Evolutionary conservation across 2,329 filamentous ascomycete genomes (phyloP), one percentile per base, ranked within the genome.

Genomic region (Zopfia rhizophila): DNA sequence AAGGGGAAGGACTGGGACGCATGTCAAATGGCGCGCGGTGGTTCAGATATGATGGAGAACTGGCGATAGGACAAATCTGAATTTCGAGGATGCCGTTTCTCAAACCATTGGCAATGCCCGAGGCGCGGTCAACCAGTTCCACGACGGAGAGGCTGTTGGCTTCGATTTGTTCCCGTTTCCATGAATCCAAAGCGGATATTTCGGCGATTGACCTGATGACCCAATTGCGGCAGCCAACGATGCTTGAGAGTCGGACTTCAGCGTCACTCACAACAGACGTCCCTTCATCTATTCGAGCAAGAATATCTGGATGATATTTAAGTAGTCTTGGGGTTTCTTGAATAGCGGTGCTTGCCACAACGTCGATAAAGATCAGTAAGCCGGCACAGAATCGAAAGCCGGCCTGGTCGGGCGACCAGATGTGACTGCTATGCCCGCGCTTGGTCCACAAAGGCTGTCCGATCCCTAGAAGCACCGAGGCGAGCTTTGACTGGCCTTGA

Each of bases 341-440:
- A 24, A 42, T 23, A 14, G 40, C 31, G 10, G 49, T 55, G 38
- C 49, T 55, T 27, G 39, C 44, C 5, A 58, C 30, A 10, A 45
- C 39, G 28, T 58, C 52, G n/a, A 55, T 38, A 32, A 57, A 57
- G 14, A 57, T 38, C 24, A 57, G 38, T 7, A 55, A 38, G 25
- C 38, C 51, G 11, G 51, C 39, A 38, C 35, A 52, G 18, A 57
- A 57, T 11, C 48, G 42, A 21, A 57, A 57, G 3, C 51, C 51
- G 8, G 45, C 37, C 27, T 57, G 48, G 1, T 44, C 32, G 3
- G 50, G 29, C 2, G 42, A 45, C 54, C 51, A 57, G 23, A 55
- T 45, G 25, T 53, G 35, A 33, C 28, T 43, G 21, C 25, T 32
- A 14, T 33, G 27, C 10, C 38, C 37, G 3, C 45, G 42, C 12